A percentile compares a stretch with the other conserved stretches of the same genome.
Evolutionary conservation across 2,329 filamentous ascomycete genomes (phyloP).

Genomic region (Paecilomyces sp.): DNA sequence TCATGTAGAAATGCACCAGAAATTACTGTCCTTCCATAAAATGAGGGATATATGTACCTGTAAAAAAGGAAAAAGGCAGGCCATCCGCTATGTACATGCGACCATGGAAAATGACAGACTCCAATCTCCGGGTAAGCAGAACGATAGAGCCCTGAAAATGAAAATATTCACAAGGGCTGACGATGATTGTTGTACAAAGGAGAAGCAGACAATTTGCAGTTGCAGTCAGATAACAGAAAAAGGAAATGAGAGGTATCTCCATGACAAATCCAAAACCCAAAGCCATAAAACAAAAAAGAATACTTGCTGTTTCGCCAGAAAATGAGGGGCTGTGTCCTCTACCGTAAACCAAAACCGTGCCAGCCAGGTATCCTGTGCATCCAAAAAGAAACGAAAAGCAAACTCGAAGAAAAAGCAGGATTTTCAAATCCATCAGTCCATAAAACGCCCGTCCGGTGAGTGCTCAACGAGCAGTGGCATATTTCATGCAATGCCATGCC

Average conservation of each 20-base stretch:
- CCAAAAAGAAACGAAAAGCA: not conserved
- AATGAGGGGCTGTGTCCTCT: not conserved
- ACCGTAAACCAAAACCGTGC: not conserved
- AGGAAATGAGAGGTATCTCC: not conserved
- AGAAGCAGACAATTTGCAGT: not conserved
- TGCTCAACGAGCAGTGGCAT: not conserved
- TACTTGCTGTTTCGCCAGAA: not conserved
- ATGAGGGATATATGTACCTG: not conserved
- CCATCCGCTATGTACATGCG: not conserved
- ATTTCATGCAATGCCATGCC: not conserved
- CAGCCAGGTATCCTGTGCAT: not conserved
- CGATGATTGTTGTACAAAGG: not conserved
- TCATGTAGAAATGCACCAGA: not conserved
- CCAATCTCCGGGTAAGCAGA: not conserved
- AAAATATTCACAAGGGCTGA: not conserved
- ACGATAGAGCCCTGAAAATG: not conserved
- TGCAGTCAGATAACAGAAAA: not conserved
- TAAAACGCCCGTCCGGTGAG: not conserved
- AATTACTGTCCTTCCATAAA: not conserved
- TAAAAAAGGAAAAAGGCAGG: not conserved
- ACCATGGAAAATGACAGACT: not conserved
- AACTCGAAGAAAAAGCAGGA: not conserved
- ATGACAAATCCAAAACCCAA: not conserved
- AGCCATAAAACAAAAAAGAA: not conserved
- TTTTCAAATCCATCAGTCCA: not conserved